Evolutionary conservation across 2,329 filamentous ascomycete species (phyloP).

Genomic region (Stachybotrys chlorohalonatus): DNA sequence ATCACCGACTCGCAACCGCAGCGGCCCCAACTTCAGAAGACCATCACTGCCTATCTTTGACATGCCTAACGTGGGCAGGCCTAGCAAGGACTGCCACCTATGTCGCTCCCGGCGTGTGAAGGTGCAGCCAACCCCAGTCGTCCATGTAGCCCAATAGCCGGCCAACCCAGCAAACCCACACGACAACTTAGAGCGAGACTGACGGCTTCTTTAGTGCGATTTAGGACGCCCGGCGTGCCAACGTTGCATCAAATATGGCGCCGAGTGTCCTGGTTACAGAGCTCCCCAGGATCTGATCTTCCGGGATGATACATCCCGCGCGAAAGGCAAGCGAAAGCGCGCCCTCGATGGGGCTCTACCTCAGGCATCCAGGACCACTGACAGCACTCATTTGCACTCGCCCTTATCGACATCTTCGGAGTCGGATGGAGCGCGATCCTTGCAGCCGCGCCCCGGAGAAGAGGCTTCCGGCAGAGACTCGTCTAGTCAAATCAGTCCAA

Average conservation of each 20-base stretch:
- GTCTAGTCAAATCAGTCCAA: neutral
- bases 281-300: constrained; percentile 30
- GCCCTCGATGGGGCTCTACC: too few species aligned
- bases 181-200: neutral
- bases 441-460: neutral
- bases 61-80: constrained; percentile 32
- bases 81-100: constrained; percentile 30
- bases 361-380: too few species aligned
- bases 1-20: too few species aligned
- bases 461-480: neutral
- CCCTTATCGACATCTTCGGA: neutral
- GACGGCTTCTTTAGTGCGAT: constrained; percentile 21
- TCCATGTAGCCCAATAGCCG: too few species aligned
- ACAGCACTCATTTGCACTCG: too few species aligned
- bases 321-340: constrained; percentile 19
- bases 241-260: constrained; percentile 31
- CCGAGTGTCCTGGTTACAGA: constrained; percentile 28
- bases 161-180: too few species aligned
- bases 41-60: neutral
- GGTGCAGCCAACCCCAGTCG: constrained; percentile 15
- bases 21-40: too few species aligned
- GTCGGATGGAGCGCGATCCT: neutral
- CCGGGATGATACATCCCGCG: constrained; percentile 20
- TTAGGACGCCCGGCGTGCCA: constrained; percentile 28
- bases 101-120: constrained; percentile 30